phyloP scores from a whole-genome alignment of 2,329 filamentous ascomycete species.

The Fusarium coicis region DNA sequence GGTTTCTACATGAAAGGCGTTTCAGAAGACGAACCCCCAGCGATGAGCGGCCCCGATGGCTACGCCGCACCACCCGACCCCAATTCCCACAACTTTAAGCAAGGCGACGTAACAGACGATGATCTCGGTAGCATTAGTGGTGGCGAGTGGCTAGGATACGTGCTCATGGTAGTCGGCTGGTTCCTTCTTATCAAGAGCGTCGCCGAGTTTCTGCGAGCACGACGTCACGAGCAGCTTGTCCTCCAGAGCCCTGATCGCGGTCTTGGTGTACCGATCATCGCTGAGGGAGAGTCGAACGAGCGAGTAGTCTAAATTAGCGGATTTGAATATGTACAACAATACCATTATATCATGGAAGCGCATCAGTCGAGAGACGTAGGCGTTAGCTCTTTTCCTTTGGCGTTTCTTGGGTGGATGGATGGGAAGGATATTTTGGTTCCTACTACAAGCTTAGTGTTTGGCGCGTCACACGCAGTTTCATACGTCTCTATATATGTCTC shows the following conservation, averaged over 20 bases:
- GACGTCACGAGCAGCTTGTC: conserved; percentile 92
- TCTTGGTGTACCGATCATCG: conserved; percentile 85
- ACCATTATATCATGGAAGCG: conserved; percentile 22
- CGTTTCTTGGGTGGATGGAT: conserved; percentile 29
- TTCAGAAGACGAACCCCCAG: conserved; percentile 55
- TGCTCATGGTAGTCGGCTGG: conserved; percentile 97
- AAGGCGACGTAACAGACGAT: conserved; percentile 69
- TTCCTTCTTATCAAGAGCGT: conserved; percentile 96
- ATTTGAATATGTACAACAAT: conserved; percentile 34
- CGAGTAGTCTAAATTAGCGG: conserved; percentile 69
- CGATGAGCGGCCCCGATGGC: conserved; percentile 63
- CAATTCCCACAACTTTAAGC: conserved; percentile 89
- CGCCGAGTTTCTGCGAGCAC: conserved; percentile 87
- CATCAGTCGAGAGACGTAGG: conserved; percentile 30
- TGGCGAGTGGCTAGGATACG: conserved; percentile 90
- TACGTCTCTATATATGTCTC: conserved; percentile 32
- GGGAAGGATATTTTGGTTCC: conserved; percentile 29
- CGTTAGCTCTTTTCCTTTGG: conserved; percentile 27
- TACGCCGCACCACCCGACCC: conserved; percentile 83
- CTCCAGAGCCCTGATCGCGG: conserved; percentile 92
- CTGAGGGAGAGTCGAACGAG: conserved; percentile 83
- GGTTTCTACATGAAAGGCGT: conserved; percentile 92
- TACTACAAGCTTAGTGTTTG: conserved; percentile 38
- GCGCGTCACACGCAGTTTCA: conserved; percentile 40
- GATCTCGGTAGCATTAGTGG: conserved; percentile 68